Evolutionary conservation across 305 asterid genomes (phyloP), one percentile per base, ranked within the genome.

Genomic region (Petunia hybrid): DNA sequence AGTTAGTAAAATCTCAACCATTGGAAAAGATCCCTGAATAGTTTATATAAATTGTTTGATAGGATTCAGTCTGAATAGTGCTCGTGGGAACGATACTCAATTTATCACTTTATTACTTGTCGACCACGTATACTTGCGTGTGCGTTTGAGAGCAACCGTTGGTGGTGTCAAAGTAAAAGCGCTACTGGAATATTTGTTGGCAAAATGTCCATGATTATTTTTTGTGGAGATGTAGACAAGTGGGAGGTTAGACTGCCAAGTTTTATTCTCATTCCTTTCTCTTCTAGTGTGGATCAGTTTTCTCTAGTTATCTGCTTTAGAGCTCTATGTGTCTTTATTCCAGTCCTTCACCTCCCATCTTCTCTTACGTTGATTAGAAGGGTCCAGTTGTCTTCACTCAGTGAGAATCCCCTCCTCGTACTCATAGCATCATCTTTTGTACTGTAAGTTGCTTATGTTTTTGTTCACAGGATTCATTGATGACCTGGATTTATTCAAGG

Each of bases 401-500:
- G 38, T n/a, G 75, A n/a, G 75, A 41, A 38, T 31, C 55, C 31
- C 55, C 75, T 0, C 51, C 0, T 53, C 12, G 31, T 46, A 46
- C 61, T 71, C 60, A 5, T 70, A 14, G 0, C 31, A 46, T 70
- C 40, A 38, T 73, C 65, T 53, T 36, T 55, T 74, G 79, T n/a
- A 74, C 63, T 0, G 9, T 67, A 61, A 75, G 84, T 56, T 61
- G 83, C 79, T 82, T 42, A 83, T 78, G 65, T 83, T 85, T 70
- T 84, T 67, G 67, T 85, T 78, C 68, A 53, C 92, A 97, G 99
- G 99, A 31, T 96, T 97, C 84, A 94, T 97, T 82, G 93, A 93
- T 55, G 98, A 97, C 89, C 86, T 97, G 76, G 92, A 94, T 82
- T 86, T 97, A 80, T 94, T 90, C 91, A 93, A 94, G 94, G 91